These are phyloP conservation scores for Alternaria burnsii DNA, from an alignment of 2,329 filamentous ascomycete genomes.

Conservation along the genomic window DNA sequence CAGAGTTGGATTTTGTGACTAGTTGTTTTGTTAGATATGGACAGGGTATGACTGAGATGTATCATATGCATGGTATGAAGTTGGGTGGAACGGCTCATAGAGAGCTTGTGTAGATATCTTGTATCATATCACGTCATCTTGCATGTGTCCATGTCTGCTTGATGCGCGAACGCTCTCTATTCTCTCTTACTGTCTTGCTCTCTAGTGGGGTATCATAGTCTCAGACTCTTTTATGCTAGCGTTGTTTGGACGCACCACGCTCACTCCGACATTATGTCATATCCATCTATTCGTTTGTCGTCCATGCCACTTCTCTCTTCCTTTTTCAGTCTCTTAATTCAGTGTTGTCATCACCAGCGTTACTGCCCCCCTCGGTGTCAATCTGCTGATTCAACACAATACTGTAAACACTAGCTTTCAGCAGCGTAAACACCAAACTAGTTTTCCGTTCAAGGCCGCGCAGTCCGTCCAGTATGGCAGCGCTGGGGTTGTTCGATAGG, in stretches of 20 bases:
- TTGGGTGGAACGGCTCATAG: neutral
- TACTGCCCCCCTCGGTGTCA: constrained; percentile 21
- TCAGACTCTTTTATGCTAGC: neutral
- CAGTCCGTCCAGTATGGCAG: constrained; percentile 85
- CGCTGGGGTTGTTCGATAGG: constrained; percentile 69
- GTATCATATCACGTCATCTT: constrained; percentile 6
- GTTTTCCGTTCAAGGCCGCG: constrained; percentile 93
- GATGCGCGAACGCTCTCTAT: neutral
- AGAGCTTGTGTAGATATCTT: constrained; percentile 7
- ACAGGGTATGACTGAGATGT: constrained; percentile 2
- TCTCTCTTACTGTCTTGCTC: neutral
- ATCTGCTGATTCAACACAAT: constrained; percentile 96
- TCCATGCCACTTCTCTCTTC: neutral
- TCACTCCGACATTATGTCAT: neutral
- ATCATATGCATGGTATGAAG: constrained; percentile 19
- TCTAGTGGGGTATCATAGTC: constrained; percentile 11
- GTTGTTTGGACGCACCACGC: neutral
- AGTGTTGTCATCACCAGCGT: neutral
- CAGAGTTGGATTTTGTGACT: neutral
- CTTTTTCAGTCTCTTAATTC: neutral
- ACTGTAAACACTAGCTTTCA: constrained; percentile 98
- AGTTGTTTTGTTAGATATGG: neutral
- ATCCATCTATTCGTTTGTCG: neutral
- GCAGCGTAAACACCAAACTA: constrained; percentile 88
- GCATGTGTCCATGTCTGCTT: neutral